Conservation (phyloP, 148 eudicot species). For the Vaccinium darrowii region DNA sequence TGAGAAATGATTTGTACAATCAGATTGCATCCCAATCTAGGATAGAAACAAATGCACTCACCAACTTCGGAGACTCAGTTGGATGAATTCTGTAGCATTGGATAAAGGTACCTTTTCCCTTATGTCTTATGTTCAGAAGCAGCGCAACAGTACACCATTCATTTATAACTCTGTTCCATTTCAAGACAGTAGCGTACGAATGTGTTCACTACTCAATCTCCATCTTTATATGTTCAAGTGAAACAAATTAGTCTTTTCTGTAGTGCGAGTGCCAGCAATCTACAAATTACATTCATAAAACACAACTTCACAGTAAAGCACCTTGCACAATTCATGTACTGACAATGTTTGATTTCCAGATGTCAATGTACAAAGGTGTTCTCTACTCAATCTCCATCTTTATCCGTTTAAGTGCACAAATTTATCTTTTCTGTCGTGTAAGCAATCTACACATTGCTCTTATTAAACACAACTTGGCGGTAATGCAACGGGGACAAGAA, state of each 20-base stretch:
- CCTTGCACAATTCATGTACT: background rate
- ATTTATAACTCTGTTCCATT: background rate
- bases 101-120: background rate
- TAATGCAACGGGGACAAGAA: no score
- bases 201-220: background rate
- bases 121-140: background rate
- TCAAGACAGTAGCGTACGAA: background rate
- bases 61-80: background rate
- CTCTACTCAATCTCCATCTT: no score
- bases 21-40: background rate
- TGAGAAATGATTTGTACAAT: background rate
- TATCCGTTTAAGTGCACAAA: no score
- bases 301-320: background rate
- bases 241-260: background rate
- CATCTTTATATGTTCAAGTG: background rate
- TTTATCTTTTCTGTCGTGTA: no score
- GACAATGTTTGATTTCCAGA: no score
- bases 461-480: no score
- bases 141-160: background rate
- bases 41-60: background rate
- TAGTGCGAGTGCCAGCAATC: background rate
- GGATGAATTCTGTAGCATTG: background rate
- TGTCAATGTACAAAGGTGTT: no score
- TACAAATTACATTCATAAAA: background rate
- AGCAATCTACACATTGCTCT: no score